Percentiles rank a stretch among this genome's conserved stretches.
phyloP scores from a whole-genome alignment of 2,329 filamentous ascomycete genomes.

The Phialophora verrucosa region DNA sequence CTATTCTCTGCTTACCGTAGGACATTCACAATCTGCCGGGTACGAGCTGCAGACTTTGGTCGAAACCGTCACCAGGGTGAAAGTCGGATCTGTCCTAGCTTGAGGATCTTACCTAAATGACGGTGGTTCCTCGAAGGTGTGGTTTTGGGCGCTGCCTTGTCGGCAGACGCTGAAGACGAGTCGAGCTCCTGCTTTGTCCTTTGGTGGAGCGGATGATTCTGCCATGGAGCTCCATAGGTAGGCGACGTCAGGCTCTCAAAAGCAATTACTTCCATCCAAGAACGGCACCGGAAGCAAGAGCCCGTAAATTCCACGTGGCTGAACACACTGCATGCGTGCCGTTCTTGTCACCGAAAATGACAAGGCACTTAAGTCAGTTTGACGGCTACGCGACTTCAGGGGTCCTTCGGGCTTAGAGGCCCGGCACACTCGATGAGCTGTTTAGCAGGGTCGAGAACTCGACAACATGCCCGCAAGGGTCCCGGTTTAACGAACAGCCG shows the following conservation, averaged over 20 bases:
- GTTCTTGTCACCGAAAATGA: constrained; percentile 2
- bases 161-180: background rate
- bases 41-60: background rate
- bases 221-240: background rate
- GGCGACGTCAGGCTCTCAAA: background rate
- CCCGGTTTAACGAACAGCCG: background rate
- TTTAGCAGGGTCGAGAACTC: background rate
- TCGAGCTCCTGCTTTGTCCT: background rate
- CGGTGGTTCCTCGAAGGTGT: background rate
- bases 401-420: background rate
- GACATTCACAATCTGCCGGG: background rate
- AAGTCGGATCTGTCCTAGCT: background rate
- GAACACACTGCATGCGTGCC: background rate
- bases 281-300: background rate
- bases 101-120: background rate
- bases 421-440: background rate
- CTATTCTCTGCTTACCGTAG: background rate
- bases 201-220: background rate
- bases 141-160: background rate
- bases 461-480: background rate
- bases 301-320: background rate
- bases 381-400: background rate
- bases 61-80: background rate
- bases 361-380: background rate
- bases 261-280: background rate